These are phyloP conservation scores for Oryza officinalis DNA, from an alignment of 176 grass and related monocot genomes.

Conservation along the genomic window DNA sequence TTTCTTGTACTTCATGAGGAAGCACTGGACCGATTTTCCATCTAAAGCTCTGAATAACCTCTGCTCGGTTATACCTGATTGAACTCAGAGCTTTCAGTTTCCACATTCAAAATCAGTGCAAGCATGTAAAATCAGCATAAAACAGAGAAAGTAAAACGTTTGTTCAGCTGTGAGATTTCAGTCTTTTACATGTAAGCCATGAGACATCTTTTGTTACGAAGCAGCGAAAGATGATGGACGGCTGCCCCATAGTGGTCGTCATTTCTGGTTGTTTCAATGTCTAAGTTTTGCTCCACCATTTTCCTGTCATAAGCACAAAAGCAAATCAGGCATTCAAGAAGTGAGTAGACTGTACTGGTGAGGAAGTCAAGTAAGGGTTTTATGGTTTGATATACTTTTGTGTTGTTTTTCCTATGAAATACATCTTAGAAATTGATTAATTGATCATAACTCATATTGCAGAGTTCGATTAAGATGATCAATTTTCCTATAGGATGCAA, in stretches of 20 bases:
- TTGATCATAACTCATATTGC: background rate
- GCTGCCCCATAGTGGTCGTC: slow-evolving; percentile 92
- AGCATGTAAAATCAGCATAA: background rate
- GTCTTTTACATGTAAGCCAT: slow-evolving; percentile 87
- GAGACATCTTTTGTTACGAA: slow-evolving; percentile 94
- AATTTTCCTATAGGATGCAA: slow-evolving; percentile 22
- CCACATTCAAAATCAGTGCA: background rate
- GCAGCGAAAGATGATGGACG: slow-evolving; percentile 90
- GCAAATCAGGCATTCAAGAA: background rate
- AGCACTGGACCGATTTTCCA: slow-evolving; percentile 91
- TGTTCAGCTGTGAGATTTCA: background rate
- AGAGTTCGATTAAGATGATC: background rate
- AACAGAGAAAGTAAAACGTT: background rate
- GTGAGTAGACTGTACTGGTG: background rate
- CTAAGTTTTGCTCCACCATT: slow-evolving; percentile 83
- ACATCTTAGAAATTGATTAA: background rate
- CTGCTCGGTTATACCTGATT: slow-evolving; percentile 82
- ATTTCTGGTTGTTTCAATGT: slow-evolving; percentile 75
- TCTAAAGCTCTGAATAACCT: slow-evolving; percentile 89
- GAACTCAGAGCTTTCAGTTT: slow-evolving; percentile 20
- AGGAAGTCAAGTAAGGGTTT: background rate
- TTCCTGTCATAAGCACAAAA: slow-evolving; percentile 59
- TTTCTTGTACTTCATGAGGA: slow-evolving; percentile 94
- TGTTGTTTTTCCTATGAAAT: background rate
- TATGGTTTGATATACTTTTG: background rate